Evolutionary conservation across 2,329 filamentous ascomycete genomes (phyloP).

Genomic region (Exophiala spinifera): DNA sequence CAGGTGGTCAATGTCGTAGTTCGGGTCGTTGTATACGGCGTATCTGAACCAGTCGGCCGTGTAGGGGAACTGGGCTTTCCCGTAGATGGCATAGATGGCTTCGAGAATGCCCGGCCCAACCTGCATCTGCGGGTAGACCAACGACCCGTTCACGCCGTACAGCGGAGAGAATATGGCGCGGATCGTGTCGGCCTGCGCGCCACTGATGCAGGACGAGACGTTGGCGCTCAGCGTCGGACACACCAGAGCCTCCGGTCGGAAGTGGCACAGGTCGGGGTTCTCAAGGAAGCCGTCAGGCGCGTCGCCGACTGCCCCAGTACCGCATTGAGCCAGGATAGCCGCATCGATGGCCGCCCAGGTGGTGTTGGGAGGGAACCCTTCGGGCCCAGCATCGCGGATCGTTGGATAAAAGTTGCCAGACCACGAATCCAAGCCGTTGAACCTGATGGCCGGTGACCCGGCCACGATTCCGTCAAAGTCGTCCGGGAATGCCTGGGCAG

Average conservation of each 20-base stretch:
- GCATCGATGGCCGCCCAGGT: slow-evolving; percentile 44
- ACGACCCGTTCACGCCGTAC: slow-evolving; percentile 33
- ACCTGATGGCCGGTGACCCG: slow-evolving; percentile 44
- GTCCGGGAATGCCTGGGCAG: slow-evolving; percentile 44
- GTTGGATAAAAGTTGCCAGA: slow-evolving; percentile 42
- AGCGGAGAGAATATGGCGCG: slow-evolving; percentile 35
- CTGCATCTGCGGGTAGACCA: slow-evolving; percentile 38
- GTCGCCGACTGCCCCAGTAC: slow-evolving; percentile 43
- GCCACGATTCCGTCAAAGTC: slow-evolving; percentile 51
- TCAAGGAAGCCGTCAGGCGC: slow-evolving; percentile 49
- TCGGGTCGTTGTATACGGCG: slow-evolving; percentile 41
- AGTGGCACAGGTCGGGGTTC: slow-evolving; percentile 44
- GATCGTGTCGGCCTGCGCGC: slow-evolving; percentile 33
- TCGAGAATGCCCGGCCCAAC: slow-evolving; percentile 34
- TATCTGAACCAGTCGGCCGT: slow-evolving; percentile 44
- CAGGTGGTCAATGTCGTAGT: slow-evolving; percentile 31
- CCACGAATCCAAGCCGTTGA: slow-evolving; percentile 45
- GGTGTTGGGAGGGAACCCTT: slow-evolving; percentile 32
- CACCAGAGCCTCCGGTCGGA: slow-evolving; percentile 36
- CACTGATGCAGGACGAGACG: slow-evolving; percentile 31
- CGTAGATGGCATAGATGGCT: slow-evolving; percentile 37
- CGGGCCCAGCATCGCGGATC: slow-evolving; percentile 38
- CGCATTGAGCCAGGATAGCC: slow-evolving; percentile 50
- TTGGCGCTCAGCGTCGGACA: slow-evolving; percentile 15
- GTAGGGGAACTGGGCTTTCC: slow-evolving; percentile 32